phyloP scores from a whole-genome alignment of 2,329 filamentous ascomycete genomes.

The Lachnellula occidentalis region DNA sequence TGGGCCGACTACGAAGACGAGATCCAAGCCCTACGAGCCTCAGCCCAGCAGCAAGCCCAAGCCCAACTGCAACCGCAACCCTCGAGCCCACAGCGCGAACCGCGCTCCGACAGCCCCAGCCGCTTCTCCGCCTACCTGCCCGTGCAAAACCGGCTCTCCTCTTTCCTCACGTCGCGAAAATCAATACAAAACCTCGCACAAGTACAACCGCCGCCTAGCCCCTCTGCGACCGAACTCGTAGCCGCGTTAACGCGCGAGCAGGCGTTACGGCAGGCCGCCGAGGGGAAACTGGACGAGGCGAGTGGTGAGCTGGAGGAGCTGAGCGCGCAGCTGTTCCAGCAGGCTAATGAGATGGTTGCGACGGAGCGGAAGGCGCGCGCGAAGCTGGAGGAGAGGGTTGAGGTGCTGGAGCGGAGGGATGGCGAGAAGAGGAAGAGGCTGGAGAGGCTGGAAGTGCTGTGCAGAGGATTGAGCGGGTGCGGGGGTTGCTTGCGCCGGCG shows the following conservation, averaged over 20 bases:
- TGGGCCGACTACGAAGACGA: constrained; percentile 81
- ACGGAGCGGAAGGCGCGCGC: constrained; percentile 66
- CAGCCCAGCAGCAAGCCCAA: constrained; percentile 16
- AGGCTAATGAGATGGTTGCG: constrained; percentile 86
- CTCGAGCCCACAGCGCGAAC: constrained; percentile 4
- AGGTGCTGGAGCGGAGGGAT: constrained; percentile 63
- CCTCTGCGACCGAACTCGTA: constrained; percentile 45
- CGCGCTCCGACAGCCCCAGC: constrained; percentile 7
- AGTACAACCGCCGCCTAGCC: constrained; percentile 15
- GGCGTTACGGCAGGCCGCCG: constrained; percentile 60
- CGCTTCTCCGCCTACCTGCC: constrained; percentile 25
- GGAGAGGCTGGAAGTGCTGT: constrained; percentile 67
- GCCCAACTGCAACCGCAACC: constrained; percentile 8
- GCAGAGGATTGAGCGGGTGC: constrained; percentile 64
- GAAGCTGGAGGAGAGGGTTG: constrained; percentile 64
- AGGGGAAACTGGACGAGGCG: constrained; percentile 60
- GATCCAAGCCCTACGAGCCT: constrained; percentile 52
- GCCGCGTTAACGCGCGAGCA: constrained; percentile 63
- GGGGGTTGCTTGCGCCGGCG: constrained; percentile 46
- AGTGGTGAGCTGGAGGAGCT: constrained; percentile 74
- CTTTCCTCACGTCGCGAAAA: constrained; percentile 46
- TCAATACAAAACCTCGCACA: constrained; percentile 37
- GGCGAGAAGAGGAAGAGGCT: constrained; percentile 62
- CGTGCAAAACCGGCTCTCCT: constrained; percentile 33
- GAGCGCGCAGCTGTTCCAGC: constrained; percentile 68